These are phyloP conservation scores for Fusarium concolor DNA, from an alignment of 2,329 filamentous ascomycete genomes.

Conservation along the genomic window DNA sequence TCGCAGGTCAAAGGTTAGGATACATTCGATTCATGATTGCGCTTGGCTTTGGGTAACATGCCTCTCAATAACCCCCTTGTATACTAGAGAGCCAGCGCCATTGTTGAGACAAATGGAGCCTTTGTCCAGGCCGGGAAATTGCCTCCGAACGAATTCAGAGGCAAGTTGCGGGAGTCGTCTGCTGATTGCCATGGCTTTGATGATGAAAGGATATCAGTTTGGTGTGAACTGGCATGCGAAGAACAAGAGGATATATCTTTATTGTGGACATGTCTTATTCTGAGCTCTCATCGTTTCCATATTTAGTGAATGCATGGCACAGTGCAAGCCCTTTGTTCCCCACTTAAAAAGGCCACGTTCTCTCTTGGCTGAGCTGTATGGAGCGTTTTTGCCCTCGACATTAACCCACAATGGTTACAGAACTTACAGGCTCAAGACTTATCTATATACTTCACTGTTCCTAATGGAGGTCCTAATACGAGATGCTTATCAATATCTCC, in stretches of 20 bases:
- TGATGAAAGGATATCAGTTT: not conserved
- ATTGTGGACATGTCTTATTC: too few relatives aligned
- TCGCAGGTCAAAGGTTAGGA: not conserved
- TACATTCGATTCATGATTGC: too few relatives aligned
- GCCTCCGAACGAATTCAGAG: not conserved
- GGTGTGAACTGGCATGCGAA: not conserved
- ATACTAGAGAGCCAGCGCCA: not conserved
- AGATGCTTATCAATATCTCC: not conserved
- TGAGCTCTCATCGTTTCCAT: not conserved
- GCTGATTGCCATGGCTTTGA: not conserved
- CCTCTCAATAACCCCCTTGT: slow-evolving; percentile 2
- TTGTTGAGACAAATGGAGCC: slow-evolving; percentile 5
- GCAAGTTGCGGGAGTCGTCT: not conserved
- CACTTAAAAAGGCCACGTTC: not conserved
- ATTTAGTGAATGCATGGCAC: not conserved
- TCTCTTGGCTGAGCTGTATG: not conserved
- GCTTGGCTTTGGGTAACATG: not conserved
- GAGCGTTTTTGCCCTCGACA: not conserved
- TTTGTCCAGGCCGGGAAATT: slow-evolving; percentile 1
- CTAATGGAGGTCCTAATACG: not conserved
- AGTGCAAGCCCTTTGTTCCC: not conserved
- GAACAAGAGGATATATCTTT: not conserved
- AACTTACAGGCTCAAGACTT: not conserved
- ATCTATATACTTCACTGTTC: not conserved
- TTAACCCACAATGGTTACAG: too few relatives aligned